Conservation (phyloP, 257 asterid species). For the Buddleja alternifolia region DNA sequence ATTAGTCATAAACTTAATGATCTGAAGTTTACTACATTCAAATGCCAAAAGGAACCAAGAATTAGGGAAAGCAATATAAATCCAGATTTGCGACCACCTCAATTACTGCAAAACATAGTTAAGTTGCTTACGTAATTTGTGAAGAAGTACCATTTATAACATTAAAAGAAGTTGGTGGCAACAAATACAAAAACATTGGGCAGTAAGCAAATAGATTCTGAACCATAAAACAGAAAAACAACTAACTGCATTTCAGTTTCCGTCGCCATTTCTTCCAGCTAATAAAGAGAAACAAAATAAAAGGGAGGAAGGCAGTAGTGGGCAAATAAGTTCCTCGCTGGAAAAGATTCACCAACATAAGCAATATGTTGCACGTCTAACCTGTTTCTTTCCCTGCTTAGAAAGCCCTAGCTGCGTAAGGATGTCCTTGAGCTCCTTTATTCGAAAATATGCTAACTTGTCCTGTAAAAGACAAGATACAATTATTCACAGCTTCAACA, state of each 20-base stretch:
- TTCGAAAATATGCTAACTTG: conserved; percentile 75
- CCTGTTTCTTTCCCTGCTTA: conserved; percentile 99
- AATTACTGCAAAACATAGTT: neutral
- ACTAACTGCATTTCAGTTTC: neutral
- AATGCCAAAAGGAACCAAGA: neutral
- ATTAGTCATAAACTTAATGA: neutral
- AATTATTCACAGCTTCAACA: conserved; percentile 6
- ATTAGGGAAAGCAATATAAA: neutral
- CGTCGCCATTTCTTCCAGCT: neutral
- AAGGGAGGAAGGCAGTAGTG: conserved; percentile 7
- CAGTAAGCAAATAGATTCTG: neutral
- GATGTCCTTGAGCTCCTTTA: conserved; percentile 96
- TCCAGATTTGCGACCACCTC: conserved; percentile 11
- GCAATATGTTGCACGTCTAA: conserved; percentile 31
- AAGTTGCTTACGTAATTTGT: conserved; percentile 8
- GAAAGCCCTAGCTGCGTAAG: conserved; percentile 84
- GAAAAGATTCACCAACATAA: neutral
- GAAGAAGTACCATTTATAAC: conserved; percentile 1
- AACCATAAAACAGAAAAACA: conserved; percentile 9
- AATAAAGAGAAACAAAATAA: conserved; percentile 4
- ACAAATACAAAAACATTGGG: neutral
- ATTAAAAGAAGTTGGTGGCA: neutral
- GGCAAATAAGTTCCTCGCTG: conserved; percentile 8
- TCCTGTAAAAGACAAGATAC: conserved; percentile 54
- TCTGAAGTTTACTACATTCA: conserved; percentile 1